Conservation (phyloP, 148 eudicot genomes). For the Drosera capensis region DNA sequence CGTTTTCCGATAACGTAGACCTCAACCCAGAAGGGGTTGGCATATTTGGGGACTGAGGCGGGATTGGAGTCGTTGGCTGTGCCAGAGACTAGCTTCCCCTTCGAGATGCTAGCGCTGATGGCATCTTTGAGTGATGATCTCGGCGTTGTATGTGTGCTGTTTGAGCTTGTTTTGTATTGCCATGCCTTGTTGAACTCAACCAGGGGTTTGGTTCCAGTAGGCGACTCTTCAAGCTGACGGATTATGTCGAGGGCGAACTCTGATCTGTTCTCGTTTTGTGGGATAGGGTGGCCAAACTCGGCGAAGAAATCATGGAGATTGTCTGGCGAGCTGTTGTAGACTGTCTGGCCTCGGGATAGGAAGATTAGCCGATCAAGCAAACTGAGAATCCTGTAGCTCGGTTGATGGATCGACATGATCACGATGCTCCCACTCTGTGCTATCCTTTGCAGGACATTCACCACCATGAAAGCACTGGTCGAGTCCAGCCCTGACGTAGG, state of each 20-base stretch:
- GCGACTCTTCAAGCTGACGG: slow-evolving; percentile 31
- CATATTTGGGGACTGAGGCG: background rate
- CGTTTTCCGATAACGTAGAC: background rate
- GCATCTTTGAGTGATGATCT: background rate
- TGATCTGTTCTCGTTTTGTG: slow-evolving; percentile 23
- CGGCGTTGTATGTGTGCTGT: background rate
- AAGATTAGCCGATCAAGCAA: too few species aligned
- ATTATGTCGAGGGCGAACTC: slow-evolving; percentile 43
- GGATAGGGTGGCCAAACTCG: slow-evolving; percentile 33
- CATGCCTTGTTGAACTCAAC: slow-evolving; percentile 5
- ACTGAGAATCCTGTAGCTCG: too few species aligned
- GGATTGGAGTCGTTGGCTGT: slow-evolving; percentile 1
- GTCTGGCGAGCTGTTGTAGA: slow-evolving; percentile 25
- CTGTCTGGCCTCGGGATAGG: slow-evolving; percentile 39
- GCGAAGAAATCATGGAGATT: slow-evolving; percentile 23
- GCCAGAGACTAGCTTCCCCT: slow-evolving; percentile 1
- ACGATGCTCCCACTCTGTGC: slow-evolving; percentile 52
- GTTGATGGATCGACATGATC: slow-evolving; percentile 43
- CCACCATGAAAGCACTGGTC: slow-evolving; percentile 51
- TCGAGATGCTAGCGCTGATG: slow-evolving; percentile 1
- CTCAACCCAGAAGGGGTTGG: slow-evolving; percentile 2
- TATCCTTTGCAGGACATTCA: slow-evolving; percentile 35
- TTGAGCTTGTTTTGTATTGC: background rate
- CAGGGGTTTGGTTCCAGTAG: background rate
- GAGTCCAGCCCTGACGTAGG: slow-evolving; percentile 61